These are phyloP conservation scores for Teunomyces aglyptinius DNA, from an alignment of 805 yeast genomes.

Conservation along the genomic window DNA sequence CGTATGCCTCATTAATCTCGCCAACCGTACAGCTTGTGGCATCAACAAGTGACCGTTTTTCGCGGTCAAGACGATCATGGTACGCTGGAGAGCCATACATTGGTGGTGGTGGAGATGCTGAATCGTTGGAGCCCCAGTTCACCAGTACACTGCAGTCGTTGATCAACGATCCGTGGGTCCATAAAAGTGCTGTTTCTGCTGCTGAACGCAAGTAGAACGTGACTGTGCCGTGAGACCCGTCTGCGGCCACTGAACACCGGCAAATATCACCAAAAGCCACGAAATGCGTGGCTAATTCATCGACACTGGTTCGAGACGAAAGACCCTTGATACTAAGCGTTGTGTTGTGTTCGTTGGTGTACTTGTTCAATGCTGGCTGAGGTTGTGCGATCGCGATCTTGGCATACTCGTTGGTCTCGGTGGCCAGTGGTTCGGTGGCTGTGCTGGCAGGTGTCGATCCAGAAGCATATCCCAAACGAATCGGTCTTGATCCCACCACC, in stretches of 20 bases:
- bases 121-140: neutral
- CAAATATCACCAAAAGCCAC: conserved; percentile 59
- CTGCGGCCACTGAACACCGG: conserved; percentile 19
- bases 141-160: neutral
- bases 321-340: conserved; percentile 71
- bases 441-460: conserved; percentile 24
- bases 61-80: too few species aligned
- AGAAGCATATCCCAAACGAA: conserved; percentile 60
- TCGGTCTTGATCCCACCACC: conserved; percentile 67
- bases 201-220: conserved; percentile 29
- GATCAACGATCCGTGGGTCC: conserved; percentile 26
- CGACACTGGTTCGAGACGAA: conserved; percentile 55
- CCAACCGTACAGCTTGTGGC: conserved; percentile 10
- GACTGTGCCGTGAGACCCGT: conserved; percentile 21
- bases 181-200: conserved; percentile 39
- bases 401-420: conserved; percentile 11
- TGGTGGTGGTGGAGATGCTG: neutral
- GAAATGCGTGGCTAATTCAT: conserved; percentile 60
- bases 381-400: conserved; percentile 33
- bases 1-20: conserved; percentile 17
- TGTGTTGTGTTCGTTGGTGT: conserved; percentile 79
- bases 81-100: neutral
- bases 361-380: conserved; percentile 58
- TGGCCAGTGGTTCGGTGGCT: conserved; percentile 14
- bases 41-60: neutral